A percentile compares a stretch with the other conserved stretches of the same genome.
Evolutionary conservation across 192 early-diverging fungal species (phyloP).

Genomic region (Phycomyces blakesleeanus): DNA sequence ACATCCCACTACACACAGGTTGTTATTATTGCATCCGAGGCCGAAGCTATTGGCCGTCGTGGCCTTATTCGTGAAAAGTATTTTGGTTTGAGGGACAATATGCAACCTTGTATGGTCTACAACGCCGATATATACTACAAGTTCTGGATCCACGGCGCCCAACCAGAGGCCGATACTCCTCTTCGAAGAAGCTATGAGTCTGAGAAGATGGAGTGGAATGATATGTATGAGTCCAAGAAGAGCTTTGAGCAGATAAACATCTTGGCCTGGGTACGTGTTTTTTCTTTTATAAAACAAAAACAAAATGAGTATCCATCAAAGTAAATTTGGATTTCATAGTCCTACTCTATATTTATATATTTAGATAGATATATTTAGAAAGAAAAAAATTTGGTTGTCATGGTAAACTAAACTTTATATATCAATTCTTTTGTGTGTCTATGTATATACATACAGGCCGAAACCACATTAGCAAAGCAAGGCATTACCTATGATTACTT

Average conservation of each 20-base stretch:
- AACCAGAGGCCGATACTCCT: constrained; percentile 25
- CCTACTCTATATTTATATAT: too few relatives aligned
- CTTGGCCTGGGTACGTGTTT: constrained; percentile 26
- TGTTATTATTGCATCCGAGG: constrained; percentile 44
- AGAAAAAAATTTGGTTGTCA: too few relatives aligned
- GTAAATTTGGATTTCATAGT: too few relatives aligned
- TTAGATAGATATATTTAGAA: too few relatives aligned
- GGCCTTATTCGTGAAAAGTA: constrained; percentile 46
- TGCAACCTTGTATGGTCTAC: constrained; percentile 45
- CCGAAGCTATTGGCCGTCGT: constrained; percentile 37
- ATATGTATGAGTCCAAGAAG: constrained; percentile 27
- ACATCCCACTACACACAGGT: constrained; percentile 43
- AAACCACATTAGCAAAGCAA: constrained; percentile 3
- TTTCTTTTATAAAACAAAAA: not conserved
- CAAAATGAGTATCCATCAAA: too few relatives aligned
- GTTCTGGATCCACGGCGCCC: constrained; percentile 42
- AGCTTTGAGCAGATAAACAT: constrained; percentile 17
- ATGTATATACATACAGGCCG: too few relatives aligned
- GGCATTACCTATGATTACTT: constrained; percentile 43
- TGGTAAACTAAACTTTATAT: not conserved
- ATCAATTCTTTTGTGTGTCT: too few relatives aligned
- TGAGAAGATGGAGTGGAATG: constrained; percentile 54
- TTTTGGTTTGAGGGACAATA: constrained; percentile 52
- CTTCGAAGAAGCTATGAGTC: constrained; percentile 35
- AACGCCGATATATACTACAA: constrained; percentile 41